Evolutionary conservation across 2,329 filamentous ascomycete genomes (phyloP), one percentile per base, ranked within the genome.

Genomic region (Diaporthe citriasiana): DNA sequence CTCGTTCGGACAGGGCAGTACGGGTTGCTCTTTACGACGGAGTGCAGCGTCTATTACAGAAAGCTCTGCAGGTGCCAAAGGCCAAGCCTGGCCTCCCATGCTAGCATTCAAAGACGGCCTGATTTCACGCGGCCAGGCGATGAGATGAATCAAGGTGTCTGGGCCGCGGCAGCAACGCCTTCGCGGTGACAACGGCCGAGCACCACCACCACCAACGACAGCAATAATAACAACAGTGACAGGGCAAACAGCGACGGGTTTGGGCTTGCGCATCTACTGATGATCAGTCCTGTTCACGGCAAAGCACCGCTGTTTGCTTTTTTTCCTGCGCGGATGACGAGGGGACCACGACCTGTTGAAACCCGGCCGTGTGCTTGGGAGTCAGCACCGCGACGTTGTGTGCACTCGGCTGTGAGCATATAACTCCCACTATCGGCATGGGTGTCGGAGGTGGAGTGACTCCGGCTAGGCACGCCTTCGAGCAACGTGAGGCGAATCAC

Each of bases 361-460:
- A 63, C 27, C 59, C 59, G 59, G 59, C 59, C 17, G 25, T 30
- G 40, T 15, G 40, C 33, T 10, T 22, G 59, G 59, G n/a, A 33
- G 40, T 63, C 25, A 42, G 56, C 25, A 70, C 38, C 19, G 30
- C 51, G 17, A 30, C 66, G 22, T 30, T 70, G n/a, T 42, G 35
- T 40, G 51, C 53, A 47, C 25, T 33, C 59, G 59, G 25, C n/a
- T 33, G 25, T 35, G 53, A 40, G 53, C 33, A 45, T 45, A 42
- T 5, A 30, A 45, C 15, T 25, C 38, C 45, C 40, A 50, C 40
- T 42, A 55, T 70, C 68, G 53, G 30, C 68, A 57, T 25, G 68
- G 63, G 38, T 70, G 35, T 30, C 53, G n/a, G 35, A 30, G 50
- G 42, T 45, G 51, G 22, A 57, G 38, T 45, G 66, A 70, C 66